Evolutionary conservation across 306 rosid species (phyloP), one percentile per base, ranked within the genome.

Genomic region (Begonia fuchsioides): DNA sequence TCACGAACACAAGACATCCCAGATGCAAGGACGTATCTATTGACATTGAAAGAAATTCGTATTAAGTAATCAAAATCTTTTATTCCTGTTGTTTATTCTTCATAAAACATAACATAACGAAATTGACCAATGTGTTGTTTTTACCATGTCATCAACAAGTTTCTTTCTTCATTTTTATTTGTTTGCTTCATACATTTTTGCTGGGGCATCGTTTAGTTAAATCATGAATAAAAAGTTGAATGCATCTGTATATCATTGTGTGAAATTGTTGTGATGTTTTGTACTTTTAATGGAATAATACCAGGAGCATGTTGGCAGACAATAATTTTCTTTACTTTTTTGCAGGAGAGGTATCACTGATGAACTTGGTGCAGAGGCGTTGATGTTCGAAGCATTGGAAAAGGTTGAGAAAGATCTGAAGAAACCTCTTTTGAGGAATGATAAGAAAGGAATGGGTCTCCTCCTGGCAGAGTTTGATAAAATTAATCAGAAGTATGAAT

Each of bases 351-450:
- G 93, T 65, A 61, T 90, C 35, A 44, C 53, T 14, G 98, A 90
- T 64, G 81, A 73, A 26, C 77, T 68, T 47, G 98, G 98, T 67
- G 94, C 80, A 7, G 95, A 90, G 76, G 77, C 83, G 45, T 7
- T 75, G 92, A 85, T 90, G 98, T 48, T 85, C 17, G 87, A 75
- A 44, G 94, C 98, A 35, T 61, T 90, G 78, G 95, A 85, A 46
- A 90, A 77, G 77, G 58, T 90, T 51, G 98, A 90, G 74, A 82
- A 85, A 43, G 79, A 85, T 15, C 62, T 85, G 35, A 85, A 85
- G 50, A 79, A 79, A 53, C 92, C 98, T 56, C 80, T 90, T 54
- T 11, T 85, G 85, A 82, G 95, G 74, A 59, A 75, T 71, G 98
- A 90, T 51, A 76, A 71, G 67, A 90, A 82, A 66, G 94, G 93